These are phyloP conservation scores for Zanthoxylum bungeanum DNA, from an alignment of 345 rosid species.

Conservation along the genomic window DNA sequence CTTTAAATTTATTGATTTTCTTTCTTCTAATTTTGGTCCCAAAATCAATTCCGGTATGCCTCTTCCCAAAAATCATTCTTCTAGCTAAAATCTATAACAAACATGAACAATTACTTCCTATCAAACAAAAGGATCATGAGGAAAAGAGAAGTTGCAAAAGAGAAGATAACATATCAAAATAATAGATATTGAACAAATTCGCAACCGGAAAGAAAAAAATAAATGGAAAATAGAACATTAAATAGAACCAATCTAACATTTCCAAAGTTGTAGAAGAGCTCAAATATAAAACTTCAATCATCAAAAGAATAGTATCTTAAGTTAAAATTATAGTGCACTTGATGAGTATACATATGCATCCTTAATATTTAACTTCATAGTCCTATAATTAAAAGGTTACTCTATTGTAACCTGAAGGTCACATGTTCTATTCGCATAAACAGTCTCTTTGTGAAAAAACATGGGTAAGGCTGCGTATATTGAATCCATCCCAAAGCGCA, in stretches of 20 bases:
- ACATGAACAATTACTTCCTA: slow-evolving; percentile 1
- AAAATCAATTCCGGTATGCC: slow-evolving; percentile 28
- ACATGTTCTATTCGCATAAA: no score
- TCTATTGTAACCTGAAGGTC: background rate
- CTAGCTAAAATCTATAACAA: slow-evolving; percentile 57
- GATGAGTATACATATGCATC: background rate
- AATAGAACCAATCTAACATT: background rate
- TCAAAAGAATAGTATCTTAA: background rate
- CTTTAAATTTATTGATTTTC: slow-evolving; percentile 74
- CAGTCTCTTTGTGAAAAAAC: no score
- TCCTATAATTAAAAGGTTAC: background rate
- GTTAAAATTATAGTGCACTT: background rate
- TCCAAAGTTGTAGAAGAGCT: background rate
- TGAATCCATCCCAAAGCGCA: no score
- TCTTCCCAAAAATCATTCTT: slow-evolving; percentile 53
- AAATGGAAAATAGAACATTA: no score
- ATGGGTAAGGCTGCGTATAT: no score
- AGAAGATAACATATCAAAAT: background rate
- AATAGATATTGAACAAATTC: slow-evolving; percentile 24
- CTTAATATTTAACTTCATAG: background rate
- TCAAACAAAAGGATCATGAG: background rate
- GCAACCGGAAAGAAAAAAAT: background rate
- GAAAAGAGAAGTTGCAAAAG: background rate
- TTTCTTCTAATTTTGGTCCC: slow-evolving; percentile 40
- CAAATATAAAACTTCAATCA: background rate